Percentiles rank a stretch among this genome's conserved stretches.
These are phyloP conservation scores for Herpetomonas tarakana DNA, from an alignment of 208 protist genomes.

Conservation along the genomic window DNA sequence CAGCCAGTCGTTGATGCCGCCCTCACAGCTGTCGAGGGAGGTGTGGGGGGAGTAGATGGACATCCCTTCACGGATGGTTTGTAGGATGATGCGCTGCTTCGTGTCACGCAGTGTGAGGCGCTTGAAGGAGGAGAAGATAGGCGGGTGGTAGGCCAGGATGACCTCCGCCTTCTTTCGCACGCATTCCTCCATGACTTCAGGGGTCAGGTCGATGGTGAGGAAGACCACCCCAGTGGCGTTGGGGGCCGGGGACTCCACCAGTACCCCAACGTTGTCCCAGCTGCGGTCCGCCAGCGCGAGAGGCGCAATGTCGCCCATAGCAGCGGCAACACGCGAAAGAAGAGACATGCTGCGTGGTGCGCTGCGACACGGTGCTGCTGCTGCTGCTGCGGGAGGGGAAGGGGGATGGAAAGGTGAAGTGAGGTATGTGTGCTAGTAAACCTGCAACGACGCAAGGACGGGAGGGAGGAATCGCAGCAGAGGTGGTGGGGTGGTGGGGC, in stretches of 20 bases:
- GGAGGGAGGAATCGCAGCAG: no score
- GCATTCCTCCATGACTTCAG: constrained; percentile 88
- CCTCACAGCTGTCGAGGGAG: constrained; percentile 67
- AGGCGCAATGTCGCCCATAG: constrained; percentile 82
- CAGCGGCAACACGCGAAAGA: constrained; percentile 46
- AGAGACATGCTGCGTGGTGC: constrained; percentile 29
- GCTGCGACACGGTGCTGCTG: not conserved
- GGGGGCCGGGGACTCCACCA: constrained; percentile 82
- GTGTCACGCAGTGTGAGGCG: constrained; percentile 63
- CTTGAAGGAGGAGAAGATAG: constrained; percentile 84
- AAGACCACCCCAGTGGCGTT: constrained; percentile 54
- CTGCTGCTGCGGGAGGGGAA: no score
- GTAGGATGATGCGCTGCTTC: constrained; percentile 73
- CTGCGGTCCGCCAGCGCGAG: constrained; percentile 83
- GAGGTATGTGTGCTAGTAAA: no score
- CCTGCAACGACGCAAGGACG: no score
- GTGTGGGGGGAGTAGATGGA: constrained; percentile 94
- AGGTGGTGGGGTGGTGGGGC: no score
- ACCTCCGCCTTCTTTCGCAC: constrained; percentile 53
- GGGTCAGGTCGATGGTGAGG: constrained; percentile 91
- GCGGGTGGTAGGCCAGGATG: constrained; percentile 92
- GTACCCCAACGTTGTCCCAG: constrained; percentile 94
- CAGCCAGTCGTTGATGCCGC: constrained; percentile 94
- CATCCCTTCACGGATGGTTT: constrained; percentile 62
- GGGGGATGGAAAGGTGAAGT: no score